Base-by-base conservation (phyloP, 108 stramenopile genomes). In the Fistulifera solaris region DNA sequence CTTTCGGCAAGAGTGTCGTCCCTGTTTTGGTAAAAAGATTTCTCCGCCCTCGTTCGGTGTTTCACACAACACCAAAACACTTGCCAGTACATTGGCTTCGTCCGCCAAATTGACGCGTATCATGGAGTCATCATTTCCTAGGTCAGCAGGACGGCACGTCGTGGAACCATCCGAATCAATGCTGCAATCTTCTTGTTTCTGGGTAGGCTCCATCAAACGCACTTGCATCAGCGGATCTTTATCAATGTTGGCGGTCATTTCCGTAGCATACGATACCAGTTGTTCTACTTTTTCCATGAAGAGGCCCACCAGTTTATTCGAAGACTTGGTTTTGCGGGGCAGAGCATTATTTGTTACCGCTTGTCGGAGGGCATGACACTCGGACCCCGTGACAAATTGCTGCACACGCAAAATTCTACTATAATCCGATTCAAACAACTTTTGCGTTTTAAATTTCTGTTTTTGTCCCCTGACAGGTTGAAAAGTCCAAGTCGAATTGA, bases 401-500 rank as follows among this genome's bases (percentile, higher is more conserved):
- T 10, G 24, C 50, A 51, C 22, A 1, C 17, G 3, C 24, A 10
- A 5, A n/a, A 51, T 27, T 27, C 5, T 27, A 27, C 50, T 51
- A 21, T 4, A 22, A 22, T 23, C 24, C 3, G 50, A 26, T 12
- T 51, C 24, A 12, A 51, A 51, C 50, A 51, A 51, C 2, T 22
- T 1, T 22, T 51, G 50, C 50, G 22, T 27, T 23, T 51, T 51
- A 21, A 17, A 16, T 6, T 6, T 51, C 19, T n/a, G n/a, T 51
- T 23, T n/a, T 16, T 26, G 22, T 10, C 24, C 24, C 19, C 15
- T 7, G 5, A 5, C 23, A 2, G 25, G 24, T 27, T 51, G 22
- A 51, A 45, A 71, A 15, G 12, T 8, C 80, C 79, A 81, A 6
- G 54, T 52, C 0, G 50, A 26, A 16, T 73, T 75, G 1, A 58